A percentile compares a stretch with the other conserved stretches of the same genome.
Evolutionary conservation across 2,329 filamentous ascomycete species (phyloP).

Genomic region (Drechslerella dactyloides): DNA sequence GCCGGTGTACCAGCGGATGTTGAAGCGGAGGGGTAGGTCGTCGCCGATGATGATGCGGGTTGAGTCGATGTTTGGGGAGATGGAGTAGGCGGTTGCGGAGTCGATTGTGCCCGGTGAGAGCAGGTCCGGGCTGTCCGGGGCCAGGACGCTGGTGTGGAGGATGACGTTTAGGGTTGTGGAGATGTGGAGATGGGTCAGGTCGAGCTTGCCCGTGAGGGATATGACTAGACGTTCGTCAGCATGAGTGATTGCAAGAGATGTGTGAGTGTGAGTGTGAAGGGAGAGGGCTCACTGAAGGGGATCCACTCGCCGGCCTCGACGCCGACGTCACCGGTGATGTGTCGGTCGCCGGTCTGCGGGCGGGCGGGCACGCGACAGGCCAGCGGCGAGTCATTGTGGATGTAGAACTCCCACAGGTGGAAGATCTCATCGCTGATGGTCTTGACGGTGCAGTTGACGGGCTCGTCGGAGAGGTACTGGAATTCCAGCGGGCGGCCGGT

Average conservation of each 20-base stretch:
- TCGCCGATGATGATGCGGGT: constrained; percentile 78
- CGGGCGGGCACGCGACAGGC: constrained; percentile 86
- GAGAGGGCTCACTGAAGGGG: constrained; percentile 49
- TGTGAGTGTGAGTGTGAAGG: too few relatives aligned
- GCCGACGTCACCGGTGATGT: constrained; percentile 62
- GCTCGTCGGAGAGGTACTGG: constrained; percentile 72
- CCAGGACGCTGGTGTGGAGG: constrained; percentile 66
- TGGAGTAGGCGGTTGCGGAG: constrained; percentile 84
- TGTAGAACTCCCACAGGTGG: constrained; percentile 93
- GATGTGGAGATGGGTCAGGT: constrained; percentile 87
- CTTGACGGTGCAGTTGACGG: constrained; percentile 82
- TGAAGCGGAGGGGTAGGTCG: constrained; percentile 76
- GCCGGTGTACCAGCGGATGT: constrained; percentile 84
- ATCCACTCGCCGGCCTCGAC: constrained; percentile 60
- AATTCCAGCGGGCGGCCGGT: constrained; percentile 82
- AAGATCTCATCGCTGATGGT: constrained; percentile 80
- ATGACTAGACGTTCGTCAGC: constrained; percentile 65
- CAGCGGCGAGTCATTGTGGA: constrained; percentile 92
- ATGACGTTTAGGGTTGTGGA: constrained; percentile 88
- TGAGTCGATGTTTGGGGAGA: constrained; percentile 72
- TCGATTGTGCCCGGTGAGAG: constrained; percentile 73
- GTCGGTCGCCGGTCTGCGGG: constrained; percentile 63
- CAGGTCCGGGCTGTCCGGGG: constrained; percentile 53
- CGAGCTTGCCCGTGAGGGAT: constrained; percentile 84
- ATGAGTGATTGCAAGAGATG: constrained; percentile 57